Evolutionary conservation across 1,139 yeast species (phyloP).

Genomic region (Pichia sp.): DNA sequence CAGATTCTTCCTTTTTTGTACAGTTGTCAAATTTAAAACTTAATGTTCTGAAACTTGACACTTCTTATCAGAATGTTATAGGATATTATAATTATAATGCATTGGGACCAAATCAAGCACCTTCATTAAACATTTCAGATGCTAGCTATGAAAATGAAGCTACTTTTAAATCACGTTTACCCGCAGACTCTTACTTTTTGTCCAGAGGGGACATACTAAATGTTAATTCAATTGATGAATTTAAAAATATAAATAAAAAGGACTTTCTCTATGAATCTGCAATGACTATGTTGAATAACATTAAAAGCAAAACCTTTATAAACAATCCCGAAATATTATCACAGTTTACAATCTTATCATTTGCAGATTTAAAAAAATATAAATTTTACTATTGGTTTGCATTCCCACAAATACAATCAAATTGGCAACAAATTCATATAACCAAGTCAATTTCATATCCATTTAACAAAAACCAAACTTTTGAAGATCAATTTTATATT

Average conservation of each 20-base stretch:
- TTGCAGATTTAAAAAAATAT: slow-evolving; percentile 84
- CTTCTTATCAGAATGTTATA: slow-evolving; percentile 36
- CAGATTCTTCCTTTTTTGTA: slow-evolving; percentile 82
- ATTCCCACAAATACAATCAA: slow-evolving; percentile 55
- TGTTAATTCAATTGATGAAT: slow-evolving; percentile 80
- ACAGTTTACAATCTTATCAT: slow-evolving; percentile 57
- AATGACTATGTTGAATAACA: slow-evolving; percentile 22
- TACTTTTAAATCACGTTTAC: slow-evolving; percentile 21
- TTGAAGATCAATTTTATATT: slow-evolving; percentile 22
- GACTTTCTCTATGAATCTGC: slow-evolving; percentile 47
- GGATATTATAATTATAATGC: slow-evolving; percentile 43
- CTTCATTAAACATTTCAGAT: slow-evolving; percentile 38
- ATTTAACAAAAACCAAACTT: slow-evolving; percentile 13
- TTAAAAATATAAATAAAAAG: slow-evolving; percentile 61
- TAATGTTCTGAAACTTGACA: slow-evolving; percentile 57
- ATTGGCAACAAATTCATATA: slow-evolving; percentile 32
- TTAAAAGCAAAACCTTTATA: slow-evolving; percentile 32
- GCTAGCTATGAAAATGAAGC: slow-evolving; percentile 32
- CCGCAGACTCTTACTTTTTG: slow-evolving; percentile 20
- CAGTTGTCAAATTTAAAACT: slow-evolving; percentile 62
- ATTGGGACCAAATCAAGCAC: slow-evolving; percentile 35
- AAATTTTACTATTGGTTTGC: slow-evolving; percentile 88
- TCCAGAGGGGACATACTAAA: slow-evolving; percentile 39
- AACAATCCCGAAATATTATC: slow-evolving; percentile 37
- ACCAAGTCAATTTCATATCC: slow-evolving; percentile 12